Evolutionary conservation across 345 rosid genomes (phyloP), one percentile per base, ranked within the genome.

Genomic region (Populus ilicifolia): DNA sequence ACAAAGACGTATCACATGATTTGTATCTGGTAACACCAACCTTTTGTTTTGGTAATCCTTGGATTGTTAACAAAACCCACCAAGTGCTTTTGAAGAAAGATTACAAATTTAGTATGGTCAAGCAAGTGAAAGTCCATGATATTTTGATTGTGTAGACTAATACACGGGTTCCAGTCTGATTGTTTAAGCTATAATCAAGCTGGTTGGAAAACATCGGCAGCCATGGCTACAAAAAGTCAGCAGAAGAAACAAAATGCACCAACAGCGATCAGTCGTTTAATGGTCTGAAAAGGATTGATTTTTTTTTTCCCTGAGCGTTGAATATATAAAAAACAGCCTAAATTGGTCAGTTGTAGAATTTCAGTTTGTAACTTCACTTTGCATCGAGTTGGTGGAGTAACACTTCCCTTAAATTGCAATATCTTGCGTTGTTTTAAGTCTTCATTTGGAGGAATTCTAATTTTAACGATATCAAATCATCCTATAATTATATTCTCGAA

Each of bases 111-210:
- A 52, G 77, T 29, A 46, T 16, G 73, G 61, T 77, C 67, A 35
- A 73, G 80, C 39, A 84, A 82, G 86, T 84, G 82, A 81, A 73
- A 66, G 36, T 52, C 64, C 29, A 23, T 23, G 0, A 23, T 59
- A 9, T 59, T 21, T 54, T 69, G 46, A 52, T 39, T 56, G 39
- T 20, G 9, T 23, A 63, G 70, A 69, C 18, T 17, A 21, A 63
- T 16, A 21, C 14, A 23, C 5, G 12, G 64, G 18, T 0, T 21
- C 41, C 6, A 20, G 23, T 18, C 38, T 35, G 30, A 2, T 35
- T 21, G 18, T 52, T 54, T 12, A 35, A 72, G 65, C 14, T 12
- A 2, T 29, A 71, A 71, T 46, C 59, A 46, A 8, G 9, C 16
- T 17, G 20, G 6, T 16, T 44, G 74, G 38, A 29, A 14, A 71